Evolutionary conservation across 164 flowering plant species (phyloP), one percentile per base, ranked within the genome.

Genomic region (Santalum album): DNA sequence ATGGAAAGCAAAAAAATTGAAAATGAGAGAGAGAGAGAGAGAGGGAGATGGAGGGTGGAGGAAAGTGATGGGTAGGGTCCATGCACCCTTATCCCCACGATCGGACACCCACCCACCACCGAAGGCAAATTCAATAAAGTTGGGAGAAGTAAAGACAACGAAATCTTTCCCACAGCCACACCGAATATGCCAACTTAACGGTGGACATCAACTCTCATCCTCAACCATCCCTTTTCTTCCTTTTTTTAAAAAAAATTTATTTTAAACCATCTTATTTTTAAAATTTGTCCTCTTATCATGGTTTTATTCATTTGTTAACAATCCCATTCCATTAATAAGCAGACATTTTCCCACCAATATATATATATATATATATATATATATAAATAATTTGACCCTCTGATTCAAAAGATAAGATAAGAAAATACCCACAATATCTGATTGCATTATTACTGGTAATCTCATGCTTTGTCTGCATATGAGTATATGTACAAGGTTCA

Each of bases 131-230:
- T 21, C 50, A 3, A 22, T 34, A 38, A n/a, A 20, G 14, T 18
- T 12, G 45, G 7, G 26, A 9, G 27, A 26, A 14, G 16, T 40
- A 32, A 34, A 62, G 68, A 68, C 72, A 68, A 62, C 42, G 39
- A 62, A 49, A 69, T 63, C 73, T 59, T 44, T 57, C 44, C 50
- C 49, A 55, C 51, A 0, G 62, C 24, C 43, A 25, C 39, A 53
- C 29, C 48, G 81, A 77, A 77, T 74, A 79, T 77, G 76, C 84
- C 60, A 17, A 56, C 25, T 68, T 57, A 53, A 75, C 81, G 81
- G 84, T 79, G 61, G 56, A 68, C 52, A 59, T 17, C 10, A 60
- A 45, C 64, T 56, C 53, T 60, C 32, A 52, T 58, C 43, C 74
- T 65, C 71, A 72, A 58, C 77, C 76, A 62, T 46, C 64, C 64